phyloP scores from a whole-genome alignment of 257 asterid genomes.

The Solanum okadae region DNA sequence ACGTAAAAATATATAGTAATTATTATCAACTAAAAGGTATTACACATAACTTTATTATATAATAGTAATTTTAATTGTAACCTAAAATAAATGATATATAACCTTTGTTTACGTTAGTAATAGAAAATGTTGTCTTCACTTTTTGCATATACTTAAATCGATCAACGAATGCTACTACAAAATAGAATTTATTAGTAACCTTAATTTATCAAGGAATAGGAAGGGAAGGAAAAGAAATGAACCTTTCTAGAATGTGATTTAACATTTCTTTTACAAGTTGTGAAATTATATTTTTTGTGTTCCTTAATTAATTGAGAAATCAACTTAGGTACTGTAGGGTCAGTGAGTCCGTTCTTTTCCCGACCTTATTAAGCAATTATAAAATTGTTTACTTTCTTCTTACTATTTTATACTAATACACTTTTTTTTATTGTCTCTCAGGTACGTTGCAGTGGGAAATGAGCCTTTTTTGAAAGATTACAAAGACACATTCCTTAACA shows the following conservation, averaged over 20 bases:
- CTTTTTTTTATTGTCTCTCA: background rate
- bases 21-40: background rate
- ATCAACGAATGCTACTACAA: background rate
- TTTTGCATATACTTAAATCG: background rate
- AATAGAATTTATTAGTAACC: background rate
- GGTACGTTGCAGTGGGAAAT: slow-evolving; percentile 48
- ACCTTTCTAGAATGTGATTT: background rate
- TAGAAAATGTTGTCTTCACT: too few relatives aligned
- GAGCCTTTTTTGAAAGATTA: slow-evolving; percentile 30
- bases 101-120: background rate
- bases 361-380: background rate
- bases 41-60: background rate
- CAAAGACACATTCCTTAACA: slow-evolving; percentile 17
- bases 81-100: background rate
- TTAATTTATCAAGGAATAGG: background rate
- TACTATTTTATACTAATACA: background rate
- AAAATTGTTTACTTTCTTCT: background rate
- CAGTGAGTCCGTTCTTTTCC: background rate
- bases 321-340: background rate
- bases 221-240: background rate
- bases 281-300: background rate
- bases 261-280: too few relatives aligned
- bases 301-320: background rate
- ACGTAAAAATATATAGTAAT: background rate
- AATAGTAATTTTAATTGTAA: background rate